phyloP scores from a whole-genome alignment of 768 basidiomycete species.

The Lanmaoa rubissima region DNA sequence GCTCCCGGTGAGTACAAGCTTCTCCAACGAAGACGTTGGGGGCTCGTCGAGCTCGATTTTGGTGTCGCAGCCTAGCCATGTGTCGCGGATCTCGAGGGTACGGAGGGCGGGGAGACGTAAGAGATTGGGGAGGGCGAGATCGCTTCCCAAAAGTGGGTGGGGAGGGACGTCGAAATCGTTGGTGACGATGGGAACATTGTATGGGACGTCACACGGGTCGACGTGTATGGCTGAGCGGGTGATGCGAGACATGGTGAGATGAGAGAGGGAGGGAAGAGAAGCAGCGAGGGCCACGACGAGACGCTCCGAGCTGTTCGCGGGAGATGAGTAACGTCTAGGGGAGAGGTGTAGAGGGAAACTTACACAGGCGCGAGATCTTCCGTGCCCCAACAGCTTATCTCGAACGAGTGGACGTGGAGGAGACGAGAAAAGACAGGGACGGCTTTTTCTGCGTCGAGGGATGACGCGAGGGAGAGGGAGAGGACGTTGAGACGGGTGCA shows the following conservation, averaged over 20 bases:
- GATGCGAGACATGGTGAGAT: conserved; percentile 60
- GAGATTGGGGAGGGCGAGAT: conserved; percentile 63
- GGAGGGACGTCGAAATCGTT: conserved; percentile 61
- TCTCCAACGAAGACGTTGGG: conserved; percentile 18
- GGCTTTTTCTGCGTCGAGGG: conserved; percentile 17
- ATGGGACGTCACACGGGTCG: conserved; percentile 40
- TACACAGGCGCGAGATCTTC: conserved; percentile 39
- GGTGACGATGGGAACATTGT: conserved; percentile 54
- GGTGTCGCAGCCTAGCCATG: conserved; percentile 55
- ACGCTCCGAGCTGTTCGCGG: conserved; percentile 44
- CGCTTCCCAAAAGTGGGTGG: conserved; percentile 51
- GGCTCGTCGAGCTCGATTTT: conserved; percentile 16
- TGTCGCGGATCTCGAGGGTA: conserved; percentile 64
- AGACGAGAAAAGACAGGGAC: conserved; percentile 26
- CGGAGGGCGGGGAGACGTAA: conserved; percentile 60
- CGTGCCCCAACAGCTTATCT: conserved; percentile 27
- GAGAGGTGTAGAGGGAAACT: conserved; percentile 9
- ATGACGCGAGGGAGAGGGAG: conserved; percentile 27
- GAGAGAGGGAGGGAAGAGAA: conserved; percentile 50
- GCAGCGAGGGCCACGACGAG: conserved; percentile 68
- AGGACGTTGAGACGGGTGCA: conserved; percentile 43
- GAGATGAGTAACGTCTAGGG: neutral
- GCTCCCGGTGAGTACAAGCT: conserved; percentile 30
- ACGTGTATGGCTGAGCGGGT: conserved; percentile 68
- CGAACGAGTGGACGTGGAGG: conserved; percentile 14